These are phyloP conservation scores for Gomphus sp. DNA, from an alignment of 1,284 basidiomycete genomes.

Conservation along the genomic window DNA sequence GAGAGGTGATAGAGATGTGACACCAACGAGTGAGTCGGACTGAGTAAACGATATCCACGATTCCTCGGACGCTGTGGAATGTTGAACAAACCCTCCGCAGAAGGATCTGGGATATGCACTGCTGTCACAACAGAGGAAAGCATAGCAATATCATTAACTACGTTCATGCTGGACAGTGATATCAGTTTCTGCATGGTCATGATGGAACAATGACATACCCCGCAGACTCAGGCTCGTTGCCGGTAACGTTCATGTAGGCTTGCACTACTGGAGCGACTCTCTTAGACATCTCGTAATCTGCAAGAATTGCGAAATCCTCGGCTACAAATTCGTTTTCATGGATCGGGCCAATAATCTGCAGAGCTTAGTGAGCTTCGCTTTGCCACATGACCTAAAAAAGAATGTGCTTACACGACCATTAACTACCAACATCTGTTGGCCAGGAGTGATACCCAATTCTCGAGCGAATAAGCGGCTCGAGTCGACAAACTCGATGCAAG, in stretches of 20 bases:
- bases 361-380: background rate
- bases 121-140: constrained; percentile 64
- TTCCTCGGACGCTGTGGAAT: constrained; percentile 45
- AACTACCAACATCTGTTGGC: constrained; percentile 54
- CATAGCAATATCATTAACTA: constrained; percentile 52
- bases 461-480: constrained; percentile 36
- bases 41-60: constrained; percentile 49
- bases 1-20: constrained; percentile 2
- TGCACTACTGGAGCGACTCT: constrained; percentile 59
- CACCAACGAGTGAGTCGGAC: constrained; percentile 57
- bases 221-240: constrained; percentile 24
- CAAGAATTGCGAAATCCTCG: constrained; percentile 61
- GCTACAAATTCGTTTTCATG: constrained; percentile 43
- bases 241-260: constrained; percentile 47
- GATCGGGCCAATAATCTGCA: constrained; percentile 60
- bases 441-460: constrained; percentile 46
- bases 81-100: constrained; percentile 66
- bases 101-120: constrained; percentile 59
- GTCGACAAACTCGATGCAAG: constrained; percentile 30
- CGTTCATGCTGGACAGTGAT: constrained; percentile 30
- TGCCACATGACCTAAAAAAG: background rate
- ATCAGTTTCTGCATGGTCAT: background rate
- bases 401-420: constrained; percentile 67
- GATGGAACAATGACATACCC: background rate
- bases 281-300: constrained; percentile 63